phyloP scores from a whole-genome alignment of 2,329 filamentous ascomycete genomes.

The Diaporthe velutina region DNA sequence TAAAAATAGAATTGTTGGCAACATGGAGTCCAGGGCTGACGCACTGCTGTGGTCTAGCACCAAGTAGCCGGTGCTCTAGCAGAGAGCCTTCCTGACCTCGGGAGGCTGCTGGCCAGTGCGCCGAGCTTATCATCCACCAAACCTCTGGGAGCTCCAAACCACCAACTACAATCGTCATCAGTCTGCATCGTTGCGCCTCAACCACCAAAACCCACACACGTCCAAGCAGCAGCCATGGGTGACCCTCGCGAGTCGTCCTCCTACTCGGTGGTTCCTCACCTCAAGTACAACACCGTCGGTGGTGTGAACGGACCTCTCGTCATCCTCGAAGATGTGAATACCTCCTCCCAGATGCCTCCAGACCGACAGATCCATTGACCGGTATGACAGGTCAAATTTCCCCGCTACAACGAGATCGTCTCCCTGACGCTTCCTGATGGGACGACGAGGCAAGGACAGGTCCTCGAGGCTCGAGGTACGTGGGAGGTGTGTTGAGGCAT shows the following conservation, averaged over 20 bases:
- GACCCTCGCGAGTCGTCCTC: constrained; percentile 70
- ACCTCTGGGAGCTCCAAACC: constrained; percentile 37
- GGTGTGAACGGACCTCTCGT: constrained; percentile 98
- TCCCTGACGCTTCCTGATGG: constrained; percentile 96
- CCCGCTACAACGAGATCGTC: constrained; percentile 97
- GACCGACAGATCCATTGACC: constrained; percentile 43
- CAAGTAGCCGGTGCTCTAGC: constrained; percentile 18
- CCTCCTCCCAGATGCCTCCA: constrained; percentile 39
- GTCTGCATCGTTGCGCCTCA: constrained; percentile 12
- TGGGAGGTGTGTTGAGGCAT: constrained; percentile 35
- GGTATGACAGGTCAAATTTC: constrained; percentile 87
- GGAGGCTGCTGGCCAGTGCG: constrained; percentile 18
- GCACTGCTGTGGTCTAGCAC: constrained; percentile 14
- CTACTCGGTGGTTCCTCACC: constrained; percentile 70
- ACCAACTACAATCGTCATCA: constrained; percentile 37
- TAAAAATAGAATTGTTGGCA: constrained; percentile 32
- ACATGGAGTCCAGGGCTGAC: constrained; percentile 27
- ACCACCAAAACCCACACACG: constrained; percentile 9
- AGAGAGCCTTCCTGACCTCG: neutral
- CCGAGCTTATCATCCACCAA: constrained; percentile 39
- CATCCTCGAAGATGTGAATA: constrained; percentile 86
- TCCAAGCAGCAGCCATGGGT: constrained; percentile 56
- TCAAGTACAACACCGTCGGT: constrained; percentile 98
- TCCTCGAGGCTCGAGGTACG: constrained; percentile 95
- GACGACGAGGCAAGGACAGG: constrained; percentile 91